Conservation (phyloP, 2,329 filamentous ascomycete genomes). For the Diplodia sapinea region DNA sequence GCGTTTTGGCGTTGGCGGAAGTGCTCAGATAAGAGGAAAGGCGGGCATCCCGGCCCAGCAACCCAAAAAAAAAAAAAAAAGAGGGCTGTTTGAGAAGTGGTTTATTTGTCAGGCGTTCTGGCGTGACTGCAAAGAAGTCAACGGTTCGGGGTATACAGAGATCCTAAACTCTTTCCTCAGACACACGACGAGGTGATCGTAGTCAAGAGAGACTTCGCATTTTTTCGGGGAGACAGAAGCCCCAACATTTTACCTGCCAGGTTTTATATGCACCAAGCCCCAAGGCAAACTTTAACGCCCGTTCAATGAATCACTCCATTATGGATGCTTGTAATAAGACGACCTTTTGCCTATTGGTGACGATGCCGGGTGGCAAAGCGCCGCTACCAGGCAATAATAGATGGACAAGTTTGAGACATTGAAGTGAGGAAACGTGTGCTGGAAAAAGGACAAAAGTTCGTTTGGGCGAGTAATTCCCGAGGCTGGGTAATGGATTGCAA, state of each 20-base stretch:
- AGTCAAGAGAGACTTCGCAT: not conserved
- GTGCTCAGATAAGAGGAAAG: constrained; percentile 19
- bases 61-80: no score
- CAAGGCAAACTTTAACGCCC: not conserved
- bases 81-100: not conserved
- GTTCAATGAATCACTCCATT: not conserved
- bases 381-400: not conserved
- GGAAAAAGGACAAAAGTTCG: not conserved
- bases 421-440: not conserved
- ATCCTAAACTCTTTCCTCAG: not conserved
- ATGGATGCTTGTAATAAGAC: not conserved
- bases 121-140: constrained; percentile 6
- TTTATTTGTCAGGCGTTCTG: not conserved
- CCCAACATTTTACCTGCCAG: not conserved
- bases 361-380: not conserved
- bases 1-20: constrained; percentile 14
- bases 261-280: not conserved
- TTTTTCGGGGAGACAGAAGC: not conserved
- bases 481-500: not conserved
- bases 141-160: not conserved
- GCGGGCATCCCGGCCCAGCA: not conserved
- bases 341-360: not conserved
- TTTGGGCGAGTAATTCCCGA: not conserved
- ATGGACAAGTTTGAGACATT: no score
- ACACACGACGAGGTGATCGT: not conserved